A percentile compares a stretch with the other conserved stretches of the same genome.
These are phyloP conservation scores for Leishmania amazonensis DNA, from an alignment of 208 protist genomes.

Conservation along the genomic window DNA sequence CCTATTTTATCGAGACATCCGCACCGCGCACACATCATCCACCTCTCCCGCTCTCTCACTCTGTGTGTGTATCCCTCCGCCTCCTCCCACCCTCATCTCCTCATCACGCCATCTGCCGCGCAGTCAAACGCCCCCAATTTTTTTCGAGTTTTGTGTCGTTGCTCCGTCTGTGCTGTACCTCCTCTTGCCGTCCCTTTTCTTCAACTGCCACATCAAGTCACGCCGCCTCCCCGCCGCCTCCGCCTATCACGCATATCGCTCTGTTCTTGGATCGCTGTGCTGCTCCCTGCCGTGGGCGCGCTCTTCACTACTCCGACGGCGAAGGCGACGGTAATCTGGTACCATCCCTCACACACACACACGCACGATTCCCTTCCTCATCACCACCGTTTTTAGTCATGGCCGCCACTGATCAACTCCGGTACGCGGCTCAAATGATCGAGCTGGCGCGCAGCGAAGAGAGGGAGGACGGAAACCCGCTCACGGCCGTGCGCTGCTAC, in stretches of 20 bases:
- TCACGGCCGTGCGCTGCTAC: conserved; percentile 67
- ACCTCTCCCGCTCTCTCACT: not conserved
- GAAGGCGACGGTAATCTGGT: not conserved
- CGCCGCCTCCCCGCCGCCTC: not conserved
- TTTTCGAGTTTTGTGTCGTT: not conserved
- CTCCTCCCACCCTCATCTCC: not conserved
- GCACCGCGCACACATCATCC: not conserved
- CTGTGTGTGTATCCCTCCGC: not conserved
- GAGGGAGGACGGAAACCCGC: conserved; percentile 72
- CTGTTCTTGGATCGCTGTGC: not conserved
- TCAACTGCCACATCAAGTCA: not conserved
- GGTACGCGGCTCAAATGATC: conserved; percentile 52
- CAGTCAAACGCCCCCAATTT: not conserved
- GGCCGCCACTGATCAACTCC: conserved; percentile 26
- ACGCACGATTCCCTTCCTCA: not conserved
- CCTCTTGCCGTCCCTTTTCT: not conserved
- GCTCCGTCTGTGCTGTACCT: not conserved
- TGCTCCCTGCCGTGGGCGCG: not conserved
- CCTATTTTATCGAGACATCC: not conserved
- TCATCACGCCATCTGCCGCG: not conserved
- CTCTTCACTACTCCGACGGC: not conserved
- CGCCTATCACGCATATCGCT: not conserved
- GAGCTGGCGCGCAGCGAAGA: conserved; percentile 66
- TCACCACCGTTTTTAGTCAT: not conserved
- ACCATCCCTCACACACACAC: not conserved